Evolutionary conservation across 495 filamentous ascomycete genomes (phyloP), one percentile per base, ranked within the genome.

Genomic region (Poronia punctata): DNA sequence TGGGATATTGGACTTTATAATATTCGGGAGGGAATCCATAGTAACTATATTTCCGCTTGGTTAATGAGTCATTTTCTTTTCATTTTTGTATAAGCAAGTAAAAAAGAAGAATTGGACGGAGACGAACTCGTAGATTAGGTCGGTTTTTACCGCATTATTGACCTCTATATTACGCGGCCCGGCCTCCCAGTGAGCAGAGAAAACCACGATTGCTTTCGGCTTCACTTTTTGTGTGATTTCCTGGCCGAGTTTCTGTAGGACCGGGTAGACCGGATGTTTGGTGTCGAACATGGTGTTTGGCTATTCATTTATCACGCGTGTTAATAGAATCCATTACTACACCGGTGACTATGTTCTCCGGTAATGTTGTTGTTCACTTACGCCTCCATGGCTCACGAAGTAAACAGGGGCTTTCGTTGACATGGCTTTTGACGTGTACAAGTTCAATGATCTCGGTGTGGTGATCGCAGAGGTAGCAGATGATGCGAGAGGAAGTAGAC

Each of bases 141-240:
- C 79, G 1, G 74, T 82, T 41, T 68, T 61, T 48, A 82, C 80
- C 4, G 75, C 79, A 7, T 72, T 76, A 60, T 92, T 92, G 48
- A 92, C 76, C 52, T 84, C 67, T 39, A 93, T 74, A 3, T 62
- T 68, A 50, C 75, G 62, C 22, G 56, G 56, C 1, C 64, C 65
- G 16, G 68, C 74, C 60, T 89, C 80, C 88, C 88, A 93, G 62
- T 94, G 86, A 17, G 85, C 87, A 8, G 84, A 89, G 59, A 94
- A 86, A 9, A 94, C 85, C 8, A 95, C 82, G 10, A 92, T 71
- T 11, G 86, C 88, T 40, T 78, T 80, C 14, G 86, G 86, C 54
- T 84, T 83, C 22, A 90, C 78, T 52, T 80, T 82, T 19, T 78
- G 69, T 0, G 85, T 89, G 53, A 95, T 93, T 52, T 93, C 86